These are phyloP conservation scores for Diplodia sapinea DNA, from an alignment of 2,329 filamentous ascomycete genomes.

Conservation along the genomic window DNA sequence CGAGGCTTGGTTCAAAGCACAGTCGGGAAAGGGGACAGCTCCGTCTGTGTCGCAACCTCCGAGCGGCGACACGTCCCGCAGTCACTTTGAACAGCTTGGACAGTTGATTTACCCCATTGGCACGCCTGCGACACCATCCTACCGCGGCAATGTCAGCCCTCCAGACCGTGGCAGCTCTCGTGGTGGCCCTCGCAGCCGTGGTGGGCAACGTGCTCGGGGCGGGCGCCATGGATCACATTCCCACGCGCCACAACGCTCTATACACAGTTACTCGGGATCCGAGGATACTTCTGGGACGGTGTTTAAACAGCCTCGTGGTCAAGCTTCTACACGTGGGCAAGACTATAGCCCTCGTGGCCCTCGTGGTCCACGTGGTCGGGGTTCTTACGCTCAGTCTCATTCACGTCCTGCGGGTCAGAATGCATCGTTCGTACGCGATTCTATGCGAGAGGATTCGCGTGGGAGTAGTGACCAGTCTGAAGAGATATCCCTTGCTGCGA, in stretches of 20 bases:
- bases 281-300: not conserved
- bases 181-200: not conserved
- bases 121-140: not conserved
- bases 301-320: not conserved
- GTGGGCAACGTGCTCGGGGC: not conserved
- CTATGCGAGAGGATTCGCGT: not conserved
- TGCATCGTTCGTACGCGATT: not conserved
- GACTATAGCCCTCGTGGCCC: not conserved
- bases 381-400: not conserved
- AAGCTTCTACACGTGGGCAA: not conserved
- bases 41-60: not conserved
- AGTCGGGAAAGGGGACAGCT: not conserved
- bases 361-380: not conserved
- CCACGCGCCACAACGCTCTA: not conserved
- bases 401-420: not conserved
- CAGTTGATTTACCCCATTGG: not conserved
- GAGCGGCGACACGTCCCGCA: not conserved
- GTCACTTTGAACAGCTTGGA: not conserved
- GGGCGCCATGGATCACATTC: not conserved
- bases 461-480: not conserved
- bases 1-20: slow-evolving; percentile 4
- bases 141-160: not conserved
- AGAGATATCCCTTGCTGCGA: not conserved
- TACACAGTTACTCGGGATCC: not conserved
- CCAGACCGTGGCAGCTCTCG: not conserved